Base-by-base conservation (phyloP, 257 asterid genomes). In the Solanum etuberosum region DNA sequence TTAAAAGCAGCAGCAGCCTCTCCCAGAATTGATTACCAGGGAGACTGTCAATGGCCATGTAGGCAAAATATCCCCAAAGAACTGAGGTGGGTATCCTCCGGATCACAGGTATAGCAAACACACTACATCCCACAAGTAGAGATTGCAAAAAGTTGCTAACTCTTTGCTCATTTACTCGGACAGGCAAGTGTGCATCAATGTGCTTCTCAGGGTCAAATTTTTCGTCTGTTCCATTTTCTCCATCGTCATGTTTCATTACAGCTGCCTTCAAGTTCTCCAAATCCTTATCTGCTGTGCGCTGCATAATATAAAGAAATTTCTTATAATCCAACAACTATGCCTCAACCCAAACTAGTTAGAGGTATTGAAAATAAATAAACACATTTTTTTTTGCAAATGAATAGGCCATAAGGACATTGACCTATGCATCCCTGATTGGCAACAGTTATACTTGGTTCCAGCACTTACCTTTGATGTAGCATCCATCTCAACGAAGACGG, bases 21-120 rank as follows among this genome's bases (percentile, higher is more conserved):
- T 97, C 99, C 98, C 98, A 96, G 83, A 96, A 95, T 90, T 96
- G 99, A 87, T 95, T 96, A 3, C 99, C 99, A 0, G 98, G 98
- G 76, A 97, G 98, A 89, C 99, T 96, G 80, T 97, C 99, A 9
- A 94, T 93, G 51, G 99, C 99, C 99, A 97, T 97, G 93, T 97
- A 97, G 40, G 99, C 99, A 48, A 97, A 97, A 91, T 96, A 97
- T 59, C 99, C 99, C 99, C 99, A 96, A 83, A 96, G 92, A 84
- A 96, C 99, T 0, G 99, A 97, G 77, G 98, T 95, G 11, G 99
- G 99, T 77, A 96, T 96, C 97, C 83, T 90, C 90, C 87, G 94
- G 80, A 97, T 92, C 78, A 95, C 90, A 14, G 99, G 99, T 90
- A 95, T 91, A 16, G 91, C 93, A 84, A 95, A 93, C 25, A 95